Base-by-base conservation (phyloP, 2,329 filamentous ascomycete genomes). In the Metarhizium anisopliae region DNA sequence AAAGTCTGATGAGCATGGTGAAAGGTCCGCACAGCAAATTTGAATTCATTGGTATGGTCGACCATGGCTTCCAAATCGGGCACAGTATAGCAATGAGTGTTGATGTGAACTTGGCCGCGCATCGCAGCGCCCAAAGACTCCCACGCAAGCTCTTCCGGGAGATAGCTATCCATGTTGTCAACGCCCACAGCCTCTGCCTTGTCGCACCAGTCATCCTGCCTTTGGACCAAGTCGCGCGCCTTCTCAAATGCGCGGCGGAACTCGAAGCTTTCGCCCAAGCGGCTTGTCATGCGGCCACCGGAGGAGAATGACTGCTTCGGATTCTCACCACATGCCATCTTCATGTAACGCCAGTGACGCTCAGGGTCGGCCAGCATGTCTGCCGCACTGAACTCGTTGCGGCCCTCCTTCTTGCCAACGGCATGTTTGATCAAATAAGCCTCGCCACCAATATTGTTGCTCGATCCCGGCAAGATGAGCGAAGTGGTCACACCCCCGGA, bases 251-350 rank as follows among this genome's bases (percentile, higher is more conserved):
- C 83, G 57, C 84, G 83, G 2, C 86, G 77, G 62, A 89, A 86
- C 59, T 83, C 78, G 77, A 82, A 89, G 51, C 84, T 85, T 69
- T 89, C 84, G 8, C 86, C 86, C 63, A 89, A 72, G 1, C 86
- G 74, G 58, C 81, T 86, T 55, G 75, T 75, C 0, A 83, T 83
- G 50, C 72, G 72, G 53, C 81, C 82, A 4, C 71, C 63, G 50
- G 72, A 74, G 10, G 83, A 83, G 58, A 87, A 85, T 0, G 82
- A 71, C 1, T 76, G 71, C 70, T 87, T 87, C 2, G 85, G 73
- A 62, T 89, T 89, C 69, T 89, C 85, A 40, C 85, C 85, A 60
- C 85, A 89, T 0, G 86, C 86, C 85, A 89, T 89, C 72, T 89
- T 89, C 77, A 89, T 86, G 67, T 86, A 89, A 20, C 86, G 77